Evolutionary conservation across 2,329 filamentous ascomycete species (phyloP).

Genomic region (Diaporthe humulicola): DNA sequence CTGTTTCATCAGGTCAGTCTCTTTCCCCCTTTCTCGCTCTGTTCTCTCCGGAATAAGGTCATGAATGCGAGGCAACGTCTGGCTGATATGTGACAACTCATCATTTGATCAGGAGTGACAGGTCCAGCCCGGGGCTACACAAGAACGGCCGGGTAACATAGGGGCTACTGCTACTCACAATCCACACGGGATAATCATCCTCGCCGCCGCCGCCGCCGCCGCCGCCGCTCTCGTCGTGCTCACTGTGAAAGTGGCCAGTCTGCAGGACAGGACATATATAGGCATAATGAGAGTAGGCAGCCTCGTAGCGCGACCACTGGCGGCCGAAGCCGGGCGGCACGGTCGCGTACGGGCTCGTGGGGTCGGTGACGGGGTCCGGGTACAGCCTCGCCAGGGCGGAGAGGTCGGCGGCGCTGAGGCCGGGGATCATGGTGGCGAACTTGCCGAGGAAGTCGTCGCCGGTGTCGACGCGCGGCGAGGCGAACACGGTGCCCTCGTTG

Average conservation of each 20-base stretch:
- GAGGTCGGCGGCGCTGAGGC: slow-evolving; percentile 65
- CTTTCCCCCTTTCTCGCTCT: background rate
- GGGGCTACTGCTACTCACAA: slow-evolving; percentile 1
- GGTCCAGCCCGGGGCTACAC: background rate
- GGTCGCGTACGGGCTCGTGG: slow-evolving; percentile 56
- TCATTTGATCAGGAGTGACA: background rate
- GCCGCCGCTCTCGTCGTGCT: background rate
- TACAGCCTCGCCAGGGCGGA: slow-evolving; percentile 70
- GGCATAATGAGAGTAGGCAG: slow-evolving; percentile 74
- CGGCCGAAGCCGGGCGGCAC: slow-evolving; percentile 57
- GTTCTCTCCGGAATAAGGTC: background rate
- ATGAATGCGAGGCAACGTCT: slow-evolving; percentile 51
- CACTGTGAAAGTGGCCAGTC: slow-evolving; percentile 61
- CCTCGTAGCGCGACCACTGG: slow-evolving; percentile 70
- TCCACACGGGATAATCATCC: slow-evolving; percentile 4
- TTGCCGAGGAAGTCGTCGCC: slow-evolving; percentile 69
- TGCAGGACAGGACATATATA: slow-evolving; percentile 75
- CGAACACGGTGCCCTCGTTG: slow-evolving; percentile 77
- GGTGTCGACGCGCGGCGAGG: slow-evolving; percentile 62
- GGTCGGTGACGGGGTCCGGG: slow-evolving; percentile 65
- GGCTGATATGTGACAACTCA: background rate
- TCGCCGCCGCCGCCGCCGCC: too few relatives aligned
- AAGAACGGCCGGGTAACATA: rapidly evolving
- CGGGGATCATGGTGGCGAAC: slow-evolving; percentile 72
- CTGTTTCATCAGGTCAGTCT: slow-evolving; percentile 51